Base-by-base conservation (phyloP, 768 basidiomycete genomes). In the Stropharia rugosoannulata region DNA sequence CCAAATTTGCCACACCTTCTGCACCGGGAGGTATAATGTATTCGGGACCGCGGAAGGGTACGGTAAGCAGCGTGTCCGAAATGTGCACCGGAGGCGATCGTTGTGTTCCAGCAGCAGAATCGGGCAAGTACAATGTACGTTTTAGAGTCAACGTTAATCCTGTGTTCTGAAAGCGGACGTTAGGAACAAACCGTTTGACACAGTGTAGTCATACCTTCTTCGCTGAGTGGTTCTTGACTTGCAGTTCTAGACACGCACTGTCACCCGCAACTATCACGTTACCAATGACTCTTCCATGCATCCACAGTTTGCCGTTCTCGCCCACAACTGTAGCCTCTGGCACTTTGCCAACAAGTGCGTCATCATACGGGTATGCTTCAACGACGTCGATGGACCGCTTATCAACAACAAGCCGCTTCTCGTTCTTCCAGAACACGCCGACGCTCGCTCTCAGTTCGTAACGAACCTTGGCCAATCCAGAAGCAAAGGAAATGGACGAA, bases 231-330 rank as follows among this genome's bases (percentile, higher is more conserved):
- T 94, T 94, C 76, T 86, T 91, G 46, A 93, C 85, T 59, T 87
- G 83, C 51, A 94, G 70, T 63, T 91, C 87, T 41, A 93, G 75
- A 64, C 85, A 88, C 15, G 80, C 85, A 57, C 80, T 82, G 63
- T 85, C 82, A 8, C 91, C 91, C 29, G 86, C 81, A 7, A 90
- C 76, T 15, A 86, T 64, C 12, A 87, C 70, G 7, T 80, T 83
- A 35, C 83, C 87, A 19, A 89, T 70, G 15, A 94, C 66, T 51
- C 73, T 80, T 1, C 82, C 90, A 63, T 88, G 87, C 43, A 82
- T 80, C 85, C 89, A 90, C 29, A 94, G 77, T 68, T 87, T 91
- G 5, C 91, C 92, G 59, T 80, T 82, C 65, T 94, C 91, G 0
- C 85, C 88, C 22, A 93, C 81, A 8, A 81, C 77, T 2, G 87